Conservation (phyloP, 73 alveolate genomes). For the Paramecium caudatum region DNA sequence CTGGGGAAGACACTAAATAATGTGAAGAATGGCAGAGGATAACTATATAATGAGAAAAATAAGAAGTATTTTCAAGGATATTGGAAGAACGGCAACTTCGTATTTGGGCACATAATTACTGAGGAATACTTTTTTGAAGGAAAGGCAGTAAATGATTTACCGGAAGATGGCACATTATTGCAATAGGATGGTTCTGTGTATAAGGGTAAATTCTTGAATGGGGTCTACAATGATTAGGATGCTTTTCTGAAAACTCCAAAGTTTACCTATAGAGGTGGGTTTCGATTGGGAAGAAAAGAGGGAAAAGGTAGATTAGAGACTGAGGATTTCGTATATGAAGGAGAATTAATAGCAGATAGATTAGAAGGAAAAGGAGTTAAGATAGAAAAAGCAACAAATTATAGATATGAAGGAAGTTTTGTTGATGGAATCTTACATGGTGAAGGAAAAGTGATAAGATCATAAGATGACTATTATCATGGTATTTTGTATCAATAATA, state of each 20-base stretch:
- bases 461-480: background rate
- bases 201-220: background rate
- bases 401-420: background rate
- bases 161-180: background rate
- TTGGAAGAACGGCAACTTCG: constrained; percentile 1
- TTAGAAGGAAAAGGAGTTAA: background rate
- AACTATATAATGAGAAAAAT: background rate
- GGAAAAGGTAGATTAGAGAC: background rate
- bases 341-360: background rate
- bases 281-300: background rate
- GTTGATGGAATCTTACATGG: background rate
- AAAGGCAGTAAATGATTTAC: background rate
- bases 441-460: background rate
- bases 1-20: background rate
- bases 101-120: background rate
- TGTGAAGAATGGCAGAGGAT: constrained; percentile 1
- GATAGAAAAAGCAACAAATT: background rate
- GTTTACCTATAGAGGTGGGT: background rate
- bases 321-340: background rate
- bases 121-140: constrained; percentile 10
- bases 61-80: background rate
- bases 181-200: background rate
- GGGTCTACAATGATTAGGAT: background rate
- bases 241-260: background rate
- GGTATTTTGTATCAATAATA: background rate